Evolutionary conservation across 192 early-diverging fungal genomes (phyloP).

Genomic region (Entomortierella parvispora): DNA sequence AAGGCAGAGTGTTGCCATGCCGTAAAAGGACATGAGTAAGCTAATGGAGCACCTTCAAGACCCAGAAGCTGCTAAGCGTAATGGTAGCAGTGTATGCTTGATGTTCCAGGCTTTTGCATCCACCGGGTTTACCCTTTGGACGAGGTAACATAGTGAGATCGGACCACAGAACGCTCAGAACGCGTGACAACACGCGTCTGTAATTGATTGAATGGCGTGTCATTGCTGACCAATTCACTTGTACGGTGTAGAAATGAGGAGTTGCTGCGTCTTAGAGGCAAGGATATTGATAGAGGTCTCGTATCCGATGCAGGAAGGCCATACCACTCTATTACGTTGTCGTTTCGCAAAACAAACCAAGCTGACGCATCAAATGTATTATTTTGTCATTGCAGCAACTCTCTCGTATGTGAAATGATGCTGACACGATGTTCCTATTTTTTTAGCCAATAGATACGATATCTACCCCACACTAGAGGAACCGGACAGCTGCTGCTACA

Average conservation of each 20-base stretch:
- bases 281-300: background rate
- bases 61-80: too few species aligned
- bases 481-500: slow-evolving; percentile 4
- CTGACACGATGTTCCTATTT: background rate
- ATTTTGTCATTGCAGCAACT: background rate
- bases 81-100: too few species aligned
- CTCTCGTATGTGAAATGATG: background rate
- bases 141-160: too few species aligned
- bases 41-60: too few species aligned
- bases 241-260: slow-evolving; percentile 31
- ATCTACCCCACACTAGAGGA: slow-evolving; percentile 10
- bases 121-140: too few species aligned
- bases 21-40: too few species aligned
- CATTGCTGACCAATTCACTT: too few species aligned
- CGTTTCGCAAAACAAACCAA: slow-evolving; percentile 21
- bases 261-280: background rate
- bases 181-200: too few species aligned
- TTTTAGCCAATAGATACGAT: slow-evolving; percentile 13
- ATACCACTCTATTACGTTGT: slow-evolving; percentile 6
- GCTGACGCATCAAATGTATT: slow-evolving; percentile 1
- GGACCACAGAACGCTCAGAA: too few species aligned
- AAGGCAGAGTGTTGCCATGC: too few species aligned
- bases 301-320: background rate
- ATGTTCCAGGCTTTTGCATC: too few species aligned
- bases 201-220: too few species aligned